Conservation (phyloP, 306 rosid species). For the Prunus davidiana region DNA sequence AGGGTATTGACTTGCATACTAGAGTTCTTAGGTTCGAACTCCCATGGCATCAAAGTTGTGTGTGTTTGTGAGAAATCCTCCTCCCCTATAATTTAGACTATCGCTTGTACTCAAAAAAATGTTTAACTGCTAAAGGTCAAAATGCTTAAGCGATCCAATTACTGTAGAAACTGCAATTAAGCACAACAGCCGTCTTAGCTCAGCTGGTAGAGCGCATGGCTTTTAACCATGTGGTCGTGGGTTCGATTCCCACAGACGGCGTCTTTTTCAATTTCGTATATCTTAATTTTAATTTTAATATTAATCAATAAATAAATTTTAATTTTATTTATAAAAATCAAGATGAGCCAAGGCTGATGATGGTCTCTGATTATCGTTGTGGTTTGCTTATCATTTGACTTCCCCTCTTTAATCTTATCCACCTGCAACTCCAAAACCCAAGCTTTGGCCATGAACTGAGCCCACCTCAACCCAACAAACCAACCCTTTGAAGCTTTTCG, state of each 20-base stretch:
- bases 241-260: constrained; percentile 38
- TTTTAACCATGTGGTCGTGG: constrained; percentile 38
- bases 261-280: background rate
- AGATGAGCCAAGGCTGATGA: background rate
- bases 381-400: background rate
- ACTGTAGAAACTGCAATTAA: background rate
- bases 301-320: background rate
- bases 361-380: background rate
- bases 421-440: background rate
- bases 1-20: no score
- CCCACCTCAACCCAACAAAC: background rate
- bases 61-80: no score
- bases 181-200: constrained; percentile 22
- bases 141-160: no score
- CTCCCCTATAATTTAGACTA: no score
- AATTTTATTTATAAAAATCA: background rate
- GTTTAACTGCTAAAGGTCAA: no score
- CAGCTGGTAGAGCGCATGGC: constrained; percentile 40
- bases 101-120: no score
- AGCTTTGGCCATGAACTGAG: background rate
- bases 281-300: no score
- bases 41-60: no score
- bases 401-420: background rate
- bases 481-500: background rate
- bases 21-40: no score